Percentiles rank a stretch among this genome's conserved stretches.
phyloP scores from a whole-genome alignment of 371 early-diverging fungal species.

The Syncephalastrum sp. region DNA sequence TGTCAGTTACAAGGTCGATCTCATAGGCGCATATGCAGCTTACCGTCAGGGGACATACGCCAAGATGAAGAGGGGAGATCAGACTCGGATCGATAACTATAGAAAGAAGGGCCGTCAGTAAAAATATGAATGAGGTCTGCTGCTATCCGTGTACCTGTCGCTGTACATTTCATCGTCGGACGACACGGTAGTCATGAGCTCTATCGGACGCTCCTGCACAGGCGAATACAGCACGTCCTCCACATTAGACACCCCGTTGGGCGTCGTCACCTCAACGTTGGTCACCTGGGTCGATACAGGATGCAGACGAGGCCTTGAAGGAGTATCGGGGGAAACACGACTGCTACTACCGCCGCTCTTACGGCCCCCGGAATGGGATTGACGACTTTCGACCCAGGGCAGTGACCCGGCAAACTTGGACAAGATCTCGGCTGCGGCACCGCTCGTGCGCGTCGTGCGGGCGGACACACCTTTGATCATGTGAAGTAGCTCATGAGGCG shows the following conservation, averaged over 20 bases:
- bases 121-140: not conserved
- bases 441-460: constrained; percentile 38
- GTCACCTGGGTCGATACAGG: not conserved
- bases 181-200: constrained; percentile 1
- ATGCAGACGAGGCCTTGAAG: not conserved
- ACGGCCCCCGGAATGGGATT: constrained; percentile 1
- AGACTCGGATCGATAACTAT: constrained; percentile 16
- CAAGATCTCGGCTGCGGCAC: constrained; percentile 42
- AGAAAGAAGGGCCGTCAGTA: not conserved
- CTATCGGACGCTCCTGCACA: no score
- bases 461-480: constrained; percentile 38
- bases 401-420: constrained; percentile 40
- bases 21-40: no score
- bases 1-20: no score
- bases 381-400: constrained; percentile 22
- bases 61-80: constrained; percentile 11
- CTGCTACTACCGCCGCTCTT: constrained; percentile 3
- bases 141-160: constrained; percentile 7
- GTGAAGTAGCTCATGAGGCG: constrained; percentile 27
- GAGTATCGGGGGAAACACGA: not conserved
- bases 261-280: constrained; percentile 9
- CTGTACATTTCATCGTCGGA: constrained; percentile 21
- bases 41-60: no score
- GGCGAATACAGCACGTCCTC: constrained; percentile 17
- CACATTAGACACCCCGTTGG: constrained; percentile 7